Evolutionary conservation across 202 grass and related monocot genomes (phyloP).

Genomic region (Brachypodium distachyon): DNA sequence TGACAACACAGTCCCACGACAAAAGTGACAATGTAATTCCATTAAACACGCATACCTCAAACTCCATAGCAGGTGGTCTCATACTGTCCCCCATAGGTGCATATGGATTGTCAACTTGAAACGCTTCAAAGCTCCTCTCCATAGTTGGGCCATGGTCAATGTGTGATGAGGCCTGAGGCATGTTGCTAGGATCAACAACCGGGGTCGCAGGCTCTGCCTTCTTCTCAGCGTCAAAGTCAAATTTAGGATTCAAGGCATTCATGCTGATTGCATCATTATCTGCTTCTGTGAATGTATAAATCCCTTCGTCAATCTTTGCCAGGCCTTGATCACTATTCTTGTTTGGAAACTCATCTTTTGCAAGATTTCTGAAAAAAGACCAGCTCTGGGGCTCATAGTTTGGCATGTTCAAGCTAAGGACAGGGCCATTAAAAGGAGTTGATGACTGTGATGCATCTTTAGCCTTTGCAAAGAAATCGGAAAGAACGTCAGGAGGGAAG

Average conservation of each 20-base stretch:
- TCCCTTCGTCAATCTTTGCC: constrained; percentile 48
- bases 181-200: constrained; percentile 32
- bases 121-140: constrained; percentile 43
- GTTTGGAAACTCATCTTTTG: constrained; percentile 65
- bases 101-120: constrained; percentile 85
- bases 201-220: constrained; percentile 28
- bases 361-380: constrained; percentile 98
- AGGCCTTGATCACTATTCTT: constrained; percentile 54
- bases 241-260: constrained; percentile 37
- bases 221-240: constrained; percentile 39
- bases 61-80: constrained; percentile 45
- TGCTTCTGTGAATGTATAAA: constrained; percentile 19
- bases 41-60: constrained; percentile 56
- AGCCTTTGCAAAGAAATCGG: constrained; percentile 83
- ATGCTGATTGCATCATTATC: constrained; percentile 33
- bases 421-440: constrained; percentile 59
- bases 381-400: constrained; percentile 82
- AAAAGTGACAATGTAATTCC: neutral
- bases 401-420: constrained; percentile 82
- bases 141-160: constrained; percentile 19
- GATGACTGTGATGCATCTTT: constrained; percentile 56
- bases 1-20: neutral
- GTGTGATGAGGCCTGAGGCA: constrained; percentile 37
- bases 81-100: constrained; percentile 54
- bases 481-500: constrained; percentile 74